Percentiles rank a stretch among this genome's conserved stretches.
phyloP scores from a whole-genome alignment of 2,329 filamentous ascomycete genomes.

The Ilyonectria mors-panacis region DNA sequence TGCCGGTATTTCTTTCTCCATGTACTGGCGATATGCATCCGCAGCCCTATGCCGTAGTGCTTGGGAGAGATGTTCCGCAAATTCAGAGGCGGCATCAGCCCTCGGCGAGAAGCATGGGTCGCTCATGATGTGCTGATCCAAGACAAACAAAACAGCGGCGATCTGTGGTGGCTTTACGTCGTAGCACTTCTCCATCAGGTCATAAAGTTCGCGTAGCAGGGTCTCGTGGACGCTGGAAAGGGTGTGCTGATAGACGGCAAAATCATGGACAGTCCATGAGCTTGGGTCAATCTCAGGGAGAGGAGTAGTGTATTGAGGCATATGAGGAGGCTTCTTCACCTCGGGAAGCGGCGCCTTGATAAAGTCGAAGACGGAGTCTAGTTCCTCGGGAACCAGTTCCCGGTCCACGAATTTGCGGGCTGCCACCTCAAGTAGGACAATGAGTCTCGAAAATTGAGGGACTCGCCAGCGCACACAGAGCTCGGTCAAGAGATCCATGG shows the following conservation, averaged over 20 bases:
- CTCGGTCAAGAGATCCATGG: slow-evolving; percentile 86
- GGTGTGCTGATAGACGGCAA: slow-evolving; percentile 80
- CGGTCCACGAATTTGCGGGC: slow-evolving; percentile 88
- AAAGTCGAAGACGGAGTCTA: slow-evolving; percentile 87
- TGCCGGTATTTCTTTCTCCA: slow-evolving; percentile 85
- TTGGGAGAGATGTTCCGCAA: slow-evolving; percentile 78
- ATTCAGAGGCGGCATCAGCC: slow-evolving; percentile 79
- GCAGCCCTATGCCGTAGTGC: slow-evolving; percentile 82
- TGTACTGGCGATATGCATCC: slow-evolving; percentile 83
- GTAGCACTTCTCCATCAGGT: slow-evolving; percentile 89
- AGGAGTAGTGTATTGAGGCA: slow-evolving; percentile 66
- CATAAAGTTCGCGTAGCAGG: slow-evolving; percentile 88
- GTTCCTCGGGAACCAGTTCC: slow-evolving; percentile 83
- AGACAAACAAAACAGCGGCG: slow-evolving; percentile 82
- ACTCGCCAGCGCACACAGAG: slow-evolving; percentile 91
- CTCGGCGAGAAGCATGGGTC: slow-evolving; percentile 83
- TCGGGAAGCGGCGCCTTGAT: slow-evolving; percentile 81
- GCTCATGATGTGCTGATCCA: slow-evolving; percentile 85
- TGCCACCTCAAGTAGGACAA: slow-evolving; percentile 87
- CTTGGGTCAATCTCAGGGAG: slow-evolving; percentile 71
- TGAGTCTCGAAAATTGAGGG: slow-evolving; percentile 83
- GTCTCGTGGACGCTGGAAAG: slow-evolving; percentile 84
- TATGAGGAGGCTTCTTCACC: slow-evolving; percentile 73
- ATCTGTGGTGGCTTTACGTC: slow-evolving; percentile 89
- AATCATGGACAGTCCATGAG: slow-evolving; percentile 79